Evolutionary conservation across 192 early-diverging fungal genomes (phyloP).

Genomic region (Coemansia guatemalensis): DNA sequence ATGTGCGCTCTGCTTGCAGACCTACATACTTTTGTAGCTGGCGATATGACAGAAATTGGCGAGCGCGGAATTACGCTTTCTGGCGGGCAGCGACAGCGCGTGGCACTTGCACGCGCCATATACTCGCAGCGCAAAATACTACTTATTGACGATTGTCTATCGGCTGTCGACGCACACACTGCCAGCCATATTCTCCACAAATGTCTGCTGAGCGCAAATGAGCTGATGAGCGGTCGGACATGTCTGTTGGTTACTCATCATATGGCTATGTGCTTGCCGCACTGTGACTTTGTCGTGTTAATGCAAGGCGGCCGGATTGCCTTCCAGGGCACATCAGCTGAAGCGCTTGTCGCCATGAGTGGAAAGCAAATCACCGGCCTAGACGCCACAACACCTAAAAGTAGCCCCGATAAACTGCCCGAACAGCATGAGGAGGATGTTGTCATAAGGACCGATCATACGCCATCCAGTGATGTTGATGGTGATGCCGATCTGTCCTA

Average conservation of each 20-base stretch:
- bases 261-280: slow-evolving; percentile 62
- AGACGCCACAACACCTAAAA: neutral
- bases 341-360: neutral
- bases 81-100: slow-evolving; percentile 82
- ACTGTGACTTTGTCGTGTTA: slow-evolving; percentile 57
- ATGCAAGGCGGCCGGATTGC: slow-evolving; percentile 57
- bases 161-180: slow-evolving; percentile 93
- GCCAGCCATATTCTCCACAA: slow-evolving; percentile 78
- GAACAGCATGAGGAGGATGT: neutral
- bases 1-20: slow-evolving; percentile 82
- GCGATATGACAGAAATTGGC: slow-evolving; percentile 88
- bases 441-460: neutral
- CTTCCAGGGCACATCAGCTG: slow-evolving; percentile 16
- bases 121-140: slow-evolving; percentile 59
- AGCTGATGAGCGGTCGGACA: slow-evolving; percentile 70
- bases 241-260: slow-evolving; percentile 87
- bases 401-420: neutral
- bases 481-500: neutral
- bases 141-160: slow-evolving; percentile 84
- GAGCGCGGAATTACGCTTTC: slow-evolving; percentile 80
- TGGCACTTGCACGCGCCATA: slow-evolving; percentile 84
- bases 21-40: slow-evolving; percentile 72
- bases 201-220: slow-evolving; percentile 58
- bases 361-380: neutral
- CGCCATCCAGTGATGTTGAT: neutral